These are phyloP conservation scores for Dimocarpus longan DNA, from an alignment of 345 rosid species.

Conservation along the genomic window DNA sequence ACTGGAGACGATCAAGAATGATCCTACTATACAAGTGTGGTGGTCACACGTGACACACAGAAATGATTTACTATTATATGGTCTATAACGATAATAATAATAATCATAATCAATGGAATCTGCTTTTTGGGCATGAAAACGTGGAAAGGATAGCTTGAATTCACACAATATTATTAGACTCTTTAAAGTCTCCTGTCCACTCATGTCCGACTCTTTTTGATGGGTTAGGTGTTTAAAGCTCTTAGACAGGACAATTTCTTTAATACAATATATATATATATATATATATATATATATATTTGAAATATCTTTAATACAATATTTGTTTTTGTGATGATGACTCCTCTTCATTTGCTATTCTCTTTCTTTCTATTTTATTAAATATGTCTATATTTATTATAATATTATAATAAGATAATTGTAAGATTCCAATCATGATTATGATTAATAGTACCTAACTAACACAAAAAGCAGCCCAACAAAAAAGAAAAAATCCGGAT, in stretches of 20 bases:
- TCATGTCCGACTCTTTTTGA: background rate
- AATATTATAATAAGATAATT: background rate
- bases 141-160: background rate
- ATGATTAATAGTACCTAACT: background rate
- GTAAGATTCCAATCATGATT: background rate
- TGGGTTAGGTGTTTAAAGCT: slow-evolving; percentile 10
- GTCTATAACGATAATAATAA: background rate
- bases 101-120: slow-evolving; percentile 26
- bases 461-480: background rate
- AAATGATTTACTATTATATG: background rate
- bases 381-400: background rate
- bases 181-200: slow-evolving; percentile 3
- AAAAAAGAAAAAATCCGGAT: background rate
- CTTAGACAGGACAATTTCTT: slow-evolving; percentile 8
- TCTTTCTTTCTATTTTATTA: background rate
- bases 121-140: slow-evolving; percentile 23
- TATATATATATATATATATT: too few species aligned
- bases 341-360: background rate
- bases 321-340: background rate
- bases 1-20: background rate
- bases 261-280: background rate
- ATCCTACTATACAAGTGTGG: background rate
- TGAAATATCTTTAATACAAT: background rate
- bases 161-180: background rate
- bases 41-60: background rate